These are phyloP conservation scores for Leccinum sublutescens DNA, from an alignment of 768 basidiomycete genomes.

Conservation along the genomic window DNA sequence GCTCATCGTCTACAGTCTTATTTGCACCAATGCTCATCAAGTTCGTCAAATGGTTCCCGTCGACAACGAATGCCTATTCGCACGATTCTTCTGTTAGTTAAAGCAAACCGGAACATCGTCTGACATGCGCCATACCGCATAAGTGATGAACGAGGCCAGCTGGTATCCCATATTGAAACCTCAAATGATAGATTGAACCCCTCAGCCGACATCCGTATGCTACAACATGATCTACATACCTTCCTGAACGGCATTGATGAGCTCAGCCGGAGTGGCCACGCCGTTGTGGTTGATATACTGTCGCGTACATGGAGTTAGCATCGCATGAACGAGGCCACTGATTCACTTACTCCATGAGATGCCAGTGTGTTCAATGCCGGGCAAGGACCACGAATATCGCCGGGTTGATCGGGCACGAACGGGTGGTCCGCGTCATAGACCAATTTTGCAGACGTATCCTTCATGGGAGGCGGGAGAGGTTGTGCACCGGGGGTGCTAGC, in stretches of 20 bases:
- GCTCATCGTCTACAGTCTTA: conserved; percentile 8
- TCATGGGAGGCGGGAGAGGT: conserved; percentile 22
- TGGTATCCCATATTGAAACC: too few relatives aligned
- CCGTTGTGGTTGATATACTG: too few relatives aligned
- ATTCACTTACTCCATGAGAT: conserved; percentile 24
- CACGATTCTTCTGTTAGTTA: neutral
- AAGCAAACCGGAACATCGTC: neutral
- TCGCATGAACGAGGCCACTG: neutral
- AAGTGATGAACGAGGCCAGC: conserved; percentile 14
- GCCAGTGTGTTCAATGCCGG: conserved; percentile 27
- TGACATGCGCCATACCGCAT: conserved; percentile 11
- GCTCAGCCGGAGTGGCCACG: too few relatives aligned
- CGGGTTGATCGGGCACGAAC: conserved; percentile 8
- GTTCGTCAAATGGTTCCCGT: conserved; percentile 29
- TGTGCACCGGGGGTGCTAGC: conserved; percentile 23
- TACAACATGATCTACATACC: too few relatives aligned
- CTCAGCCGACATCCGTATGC: too few relatives aligned
- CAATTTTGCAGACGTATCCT: conserved; percentile 23
- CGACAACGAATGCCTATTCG: conserved; percentile 24
- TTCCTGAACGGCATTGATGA: too few relatives aligned
- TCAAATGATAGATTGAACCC: too few relatives aligned
- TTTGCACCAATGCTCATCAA: conserved; percentile 29
- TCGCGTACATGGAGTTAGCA: neutral
- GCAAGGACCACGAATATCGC: conserved; percentile 27
- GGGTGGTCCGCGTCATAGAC: conserved; percentile 23